Base-by-base conservation (phyloP, 495 filamentous ascomycete genomes). In the Penicillium pulvis region DNA sequence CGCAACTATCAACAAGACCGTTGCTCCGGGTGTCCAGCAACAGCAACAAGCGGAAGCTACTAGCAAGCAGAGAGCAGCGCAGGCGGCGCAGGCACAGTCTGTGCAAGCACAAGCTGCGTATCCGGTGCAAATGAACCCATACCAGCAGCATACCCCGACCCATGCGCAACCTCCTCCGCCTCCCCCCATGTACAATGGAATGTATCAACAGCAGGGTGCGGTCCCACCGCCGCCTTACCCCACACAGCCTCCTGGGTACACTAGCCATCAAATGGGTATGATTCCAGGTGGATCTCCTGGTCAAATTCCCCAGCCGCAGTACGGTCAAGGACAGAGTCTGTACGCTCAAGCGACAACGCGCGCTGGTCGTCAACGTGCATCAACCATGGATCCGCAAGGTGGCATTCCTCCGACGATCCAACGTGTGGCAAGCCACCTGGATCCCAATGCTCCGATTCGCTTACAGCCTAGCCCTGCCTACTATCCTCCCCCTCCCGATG, bases 391-490 rank as follows among this genome's bases (percentile, higher is more conserved):
- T 67, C 90, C 92, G 58, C 90, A 95, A 64, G 87, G 90, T 67
- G 93, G 94, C 7, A 93, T 99, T 53, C 95, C 95, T 0, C 84
- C 90, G 10, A 87, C 92, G 1, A 92, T 99, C 53, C 95, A 99
- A 69, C 80, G 95, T 56, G 94, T 98, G n/a, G 93, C 93, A 11
- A 96, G 91, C 68, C 94, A 97, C 71, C 86, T 99, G 50, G 93
- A 99, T 68, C 95, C 95, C 6, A 97, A 85, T 57, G 90, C 92
- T 35, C 95, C 95, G 0, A 98, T 99, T 66, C 82, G 95, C 45
- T 72, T 97, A 41, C 95, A 99, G 68, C 95, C 95, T 6, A 97
- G 92, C 57, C 95, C 95, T 2, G 95, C 95, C 8, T 99, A 99
- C 72, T 98, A 97, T 63, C 95, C 94, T 16, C 94, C 94, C 9